phyloP scores from a whole-genome alignment of 2,329 filamentous ascomycete species.

The Neofusicoccum cordaticola region DNA sequence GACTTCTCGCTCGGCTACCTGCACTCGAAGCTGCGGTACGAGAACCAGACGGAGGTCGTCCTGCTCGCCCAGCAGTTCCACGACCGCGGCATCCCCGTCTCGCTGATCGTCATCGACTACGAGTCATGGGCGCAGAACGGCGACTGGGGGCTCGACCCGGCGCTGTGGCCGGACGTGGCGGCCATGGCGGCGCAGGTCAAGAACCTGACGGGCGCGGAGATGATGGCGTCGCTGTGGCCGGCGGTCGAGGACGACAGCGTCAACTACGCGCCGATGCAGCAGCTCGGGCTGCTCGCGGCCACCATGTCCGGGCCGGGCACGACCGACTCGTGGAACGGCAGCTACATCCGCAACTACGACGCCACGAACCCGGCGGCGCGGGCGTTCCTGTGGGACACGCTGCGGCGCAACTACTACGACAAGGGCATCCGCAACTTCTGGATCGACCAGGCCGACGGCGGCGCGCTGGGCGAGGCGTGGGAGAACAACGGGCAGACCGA shows the following conservation, averaged over 20 bases:
- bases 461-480: constrained; percentile 36
- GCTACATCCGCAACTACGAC: constrained; percentile 32
- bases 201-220: constrained; percentile 31
- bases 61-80: constrained; percentile 29
- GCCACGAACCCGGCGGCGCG: constrained; percentile 31
- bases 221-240: constrained; percentile 34
- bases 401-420: constrained; percentile 31
- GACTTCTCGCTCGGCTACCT: constrained; percentile 31
- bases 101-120: constrained; percentile 33
- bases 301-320: constrained; percentile 28
- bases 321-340: constrained; percentile 31
- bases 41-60: constrained; percentile 31
- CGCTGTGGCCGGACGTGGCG: constrained; percentile 28
- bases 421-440: constrained; percentile 34
- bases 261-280: constrained; percentile 29
- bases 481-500: constrained; percentile 36
- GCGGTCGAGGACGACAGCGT: constrained; percentile 28
- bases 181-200: constrained; percentile 29
- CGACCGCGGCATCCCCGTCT: constrained; percentile 29
- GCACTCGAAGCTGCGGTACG: constrained; percentile 32
- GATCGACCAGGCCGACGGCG: constrained; percentile 37
- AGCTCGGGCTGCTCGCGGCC: constrained; percentile 26
- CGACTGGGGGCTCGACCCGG: constrained; percentile 30
- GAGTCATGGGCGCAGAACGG: constrained; percentile 32
- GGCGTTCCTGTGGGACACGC: constrained; percentile 27